Base-by-base conservation (phyloP, 2,329 filamentous ascomycete genomes). In the Paraconiothyrium sp. region DNA sequence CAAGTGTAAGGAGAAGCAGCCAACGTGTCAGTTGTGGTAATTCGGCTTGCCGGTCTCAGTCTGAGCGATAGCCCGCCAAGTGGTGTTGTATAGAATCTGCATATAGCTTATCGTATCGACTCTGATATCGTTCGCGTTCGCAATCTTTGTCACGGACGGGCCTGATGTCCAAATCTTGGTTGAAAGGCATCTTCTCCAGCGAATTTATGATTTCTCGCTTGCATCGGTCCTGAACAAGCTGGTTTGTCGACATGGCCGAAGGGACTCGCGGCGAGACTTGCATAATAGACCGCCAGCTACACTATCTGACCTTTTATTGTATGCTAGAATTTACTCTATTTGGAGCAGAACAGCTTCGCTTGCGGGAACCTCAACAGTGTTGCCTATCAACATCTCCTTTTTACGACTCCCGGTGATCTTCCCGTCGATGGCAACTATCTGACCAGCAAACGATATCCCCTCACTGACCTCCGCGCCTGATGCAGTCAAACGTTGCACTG, bases 21-120 rank as follows among this genome's bases (percentile, higher is more conserved):
- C 89, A 0, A 86, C 84, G 35, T 92, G 90, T 74, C 86, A 92
- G 77, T 78, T 92, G 60, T 92, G 90, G 89, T 92, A 84, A 58
- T 48, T 88, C 66, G 0, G 87, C 4, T 7, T 30, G 27, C 27
- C 27, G 27, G 6, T 30, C 27, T 30, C 6, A 6, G 6, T 6
- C 6, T 30, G 27, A 30, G 27, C 27, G 27, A 30, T 30, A 30
- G 27, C 27, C 27, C 27, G 6, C 27, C 27, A 6, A 30, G 27
- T 30, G 27, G 4, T 30, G 4, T 30, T 30, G 27, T 30, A 30
- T 30, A 30, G 6, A 4, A 30, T 4, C 27, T 30, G 11, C 35
- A 11, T 14, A 37, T 10, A 9, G 35, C 35, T 37, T 9, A 37
- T 37, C 11, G 35, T 5, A 14, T 37, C 8, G 35, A 37, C 11